Base-by-base conservation (phyloP, 441 rosid species). In the Brassica balearica region DNA sequence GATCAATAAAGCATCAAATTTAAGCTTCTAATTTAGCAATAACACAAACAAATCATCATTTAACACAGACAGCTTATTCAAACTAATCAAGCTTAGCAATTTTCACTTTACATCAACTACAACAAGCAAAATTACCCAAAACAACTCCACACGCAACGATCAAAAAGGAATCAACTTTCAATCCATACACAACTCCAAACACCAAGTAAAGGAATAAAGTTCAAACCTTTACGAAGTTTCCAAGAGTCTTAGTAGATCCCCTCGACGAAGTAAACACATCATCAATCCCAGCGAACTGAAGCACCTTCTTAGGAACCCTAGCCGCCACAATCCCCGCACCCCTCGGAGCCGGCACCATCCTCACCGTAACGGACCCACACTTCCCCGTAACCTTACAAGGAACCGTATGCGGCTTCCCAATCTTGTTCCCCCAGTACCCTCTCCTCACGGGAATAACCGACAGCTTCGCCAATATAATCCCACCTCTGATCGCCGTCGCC, bases 291-390 rank as follows among this genome's bases (percentile, higher is more conserved):
- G 98, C 95, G 55, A 91, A 90, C 78, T 91, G 97, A 17, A 93
- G 85, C 27, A 90, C 98, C 90, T 90, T 93, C 87, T 93, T 93
- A 2, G 97, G 97, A 29, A 91, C 94, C 53, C 97, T 82, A 65
- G 98, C 97, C 0, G 97, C 98, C 3, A 89, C 96, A n/a, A 94
- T 94, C 1, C 97, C 96, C 0, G 96, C 88, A 46, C 97, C 97
- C 71, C 98, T 86, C 0, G 97, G 97, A 15, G 98, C 96, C 0
- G 96, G 98, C 29, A 94, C 97, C 97, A 92, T 94, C 79, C 94
- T 81, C 20, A 92, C 97, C 0, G 93, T 90, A 0, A 92, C 96
- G 0, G 94, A 89, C 2, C 98, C 97, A 73, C 97, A 92, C 74
- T 93, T 93, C 2, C 95, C 97, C 0, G 94, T 93, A 23, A 92